A percentile compares a stretch with the other conserved stretches of the same genome.
These are phyloP conservation scores for Monosporascus sp. DNA, from an alignment of 2,329 filamentous ascomycete species.

Conservation along the genomic window DNA sequence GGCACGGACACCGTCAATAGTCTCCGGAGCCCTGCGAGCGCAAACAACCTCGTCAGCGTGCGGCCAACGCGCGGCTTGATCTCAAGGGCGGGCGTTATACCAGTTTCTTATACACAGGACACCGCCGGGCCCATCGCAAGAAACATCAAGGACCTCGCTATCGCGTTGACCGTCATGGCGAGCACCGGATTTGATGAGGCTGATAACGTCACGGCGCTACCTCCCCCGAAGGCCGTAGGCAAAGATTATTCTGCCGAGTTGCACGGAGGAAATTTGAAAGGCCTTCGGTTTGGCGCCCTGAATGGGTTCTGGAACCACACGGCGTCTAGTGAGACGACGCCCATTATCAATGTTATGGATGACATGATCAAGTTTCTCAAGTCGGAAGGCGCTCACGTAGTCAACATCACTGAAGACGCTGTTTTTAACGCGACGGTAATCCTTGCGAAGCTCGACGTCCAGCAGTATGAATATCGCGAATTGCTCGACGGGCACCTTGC, in stretches of 20 bases:
- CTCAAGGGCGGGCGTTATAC: conserved; percentile 44
- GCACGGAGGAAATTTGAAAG: conserved; percentile 16
- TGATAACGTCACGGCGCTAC: conserved; percentile 47
- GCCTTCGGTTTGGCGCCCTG: conserved; percentile 27
- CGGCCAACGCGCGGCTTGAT: conserved; percentile 51
- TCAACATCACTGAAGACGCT: conserved; percentile 39
- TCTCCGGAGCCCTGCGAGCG: conserved; percentile 54
- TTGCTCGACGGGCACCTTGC: conserved; percentile 50
- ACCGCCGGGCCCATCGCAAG: conserved; percentile 48
- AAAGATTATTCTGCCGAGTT: conserved; percentile 42
- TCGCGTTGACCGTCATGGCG: conserved; percentile 47
- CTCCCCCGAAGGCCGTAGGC: conserved; percentile 33
- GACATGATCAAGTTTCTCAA: conserved; percentile 39
- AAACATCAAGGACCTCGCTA: conserved; percentile 43
- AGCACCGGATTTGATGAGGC: conserved; percentile 41
- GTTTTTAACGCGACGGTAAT: conserved; percentile 44
- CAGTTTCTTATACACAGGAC: conserved; percentile 53
- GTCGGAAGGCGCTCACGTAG: conserved; percentile 40
- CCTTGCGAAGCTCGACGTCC: conserved; percentile 50
- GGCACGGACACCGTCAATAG: conserved; percentile 60
- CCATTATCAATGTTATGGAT: conserved; percentile 50
- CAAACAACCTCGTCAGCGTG: conserved; percentile 54
- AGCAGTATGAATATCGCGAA: conserved; percentile 55
- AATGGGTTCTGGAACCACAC: conserved; percentile 54
- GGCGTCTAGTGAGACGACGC: conserved; percentile 44